Percentiles rank a stretch among this genome's conserved stretches.
Conservation (phyloP, 495 filamentous ascomycete species). For the Penicillium fimorum region DNA sequence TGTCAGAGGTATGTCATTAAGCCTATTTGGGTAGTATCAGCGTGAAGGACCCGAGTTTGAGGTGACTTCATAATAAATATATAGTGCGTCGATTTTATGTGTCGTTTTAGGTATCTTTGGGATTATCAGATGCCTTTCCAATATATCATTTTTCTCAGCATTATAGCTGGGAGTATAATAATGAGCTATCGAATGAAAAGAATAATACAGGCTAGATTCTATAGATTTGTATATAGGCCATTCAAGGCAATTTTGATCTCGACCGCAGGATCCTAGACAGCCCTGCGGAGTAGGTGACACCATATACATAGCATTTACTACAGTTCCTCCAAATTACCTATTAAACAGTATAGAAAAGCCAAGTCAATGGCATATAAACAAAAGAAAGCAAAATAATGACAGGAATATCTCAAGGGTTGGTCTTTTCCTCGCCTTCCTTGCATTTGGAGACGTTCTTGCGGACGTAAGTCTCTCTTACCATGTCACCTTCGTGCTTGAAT, state of each 20-base stretch:
- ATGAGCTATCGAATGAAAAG: too few relatives aligned
- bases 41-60: too few relatives aligned
- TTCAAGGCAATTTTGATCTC: slow-evolving; percentile 10
- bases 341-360: slow-evolving; percentile 8
- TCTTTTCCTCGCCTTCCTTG: slow-evolving; percentile 15
- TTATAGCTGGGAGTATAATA: too few relatives aligned
- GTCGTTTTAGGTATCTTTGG: too few relatives aligned
- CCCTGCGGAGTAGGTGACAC: not conserved
- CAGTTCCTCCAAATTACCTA: slow-evolving; percentile 3
- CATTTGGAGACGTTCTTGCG: slow-evolving; percentile 36
- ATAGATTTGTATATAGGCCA: too few relatives aligned
- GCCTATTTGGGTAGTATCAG: too few relatives aligned
- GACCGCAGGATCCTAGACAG: slow-evolving; percentile 17
- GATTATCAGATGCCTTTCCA: too few relatives aligned
- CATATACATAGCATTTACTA: slow-evolving; percentile 7
- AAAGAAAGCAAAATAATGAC: slow-evolving; percentile 2
- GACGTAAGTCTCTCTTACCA: slow-evolving; percentile 62
- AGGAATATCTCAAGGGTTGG: slow-evolving; percentile 3
- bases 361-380: not conserved
- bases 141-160: too few relatives aligned
- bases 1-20: too few relatives aligned
- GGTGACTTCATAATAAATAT: too few relatives aligned
- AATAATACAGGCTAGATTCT: too few relatives aligned
- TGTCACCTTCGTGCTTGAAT: slow-evolving; percentile 59
- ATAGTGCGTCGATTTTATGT: too few relatives aligned